These are phyloP conservation scores for Agroathelia rolfsii DNA, from an alignment of 1,284 basidiomycete species.

Conservation along the genomic window DNA sequence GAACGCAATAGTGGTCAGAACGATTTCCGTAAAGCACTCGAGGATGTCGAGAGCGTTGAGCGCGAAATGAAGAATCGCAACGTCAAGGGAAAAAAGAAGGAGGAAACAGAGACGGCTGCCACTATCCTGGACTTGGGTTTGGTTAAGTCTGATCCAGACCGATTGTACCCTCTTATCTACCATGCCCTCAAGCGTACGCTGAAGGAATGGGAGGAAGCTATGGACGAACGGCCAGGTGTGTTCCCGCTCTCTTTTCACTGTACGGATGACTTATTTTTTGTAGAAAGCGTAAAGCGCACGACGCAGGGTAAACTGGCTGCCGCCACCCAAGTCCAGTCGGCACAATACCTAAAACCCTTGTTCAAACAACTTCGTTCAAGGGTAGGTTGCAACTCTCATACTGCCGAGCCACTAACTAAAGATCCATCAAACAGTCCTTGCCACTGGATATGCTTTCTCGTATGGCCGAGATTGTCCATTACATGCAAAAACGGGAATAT, in stretches of 20 bases:
- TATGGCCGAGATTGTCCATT: slow-evolving; percentile 91
- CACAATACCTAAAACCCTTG: slow-evolving; percentile 92
- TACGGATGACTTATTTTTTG: too few relatives aligned
- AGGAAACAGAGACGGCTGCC: slow-evolving; percentile 36
- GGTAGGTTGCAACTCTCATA: slow-evolving; percentile 36
- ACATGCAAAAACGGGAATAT: slow-evolving; percentile 94
- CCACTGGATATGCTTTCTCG: slow-evolving; percentile 80
- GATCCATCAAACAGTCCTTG: slow-evolving; percentile 44
- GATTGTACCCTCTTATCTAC: slow-evolving; percentile 95
- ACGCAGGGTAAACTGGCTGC: slow-evolving; percentile 90
- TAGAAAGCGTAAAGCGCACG: slow-evolving; percentile 69
- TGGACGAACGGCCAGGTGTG: slow-evolving; percentile 84
- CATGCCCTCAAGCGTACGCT: slow-evolving; percentile 89
- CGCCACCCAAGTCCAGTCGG: slow-evolving; percentile 92
- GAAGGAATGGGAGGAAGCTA: slow-evolving; percentile 92
- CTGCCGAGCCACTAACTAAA: background rate
- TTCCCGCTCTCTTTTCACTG: slow-evolving; percentile 5
- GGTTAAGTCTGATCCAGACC: slow-evolving; percentile 90
- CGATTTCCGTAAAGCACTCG: slow-evolving; percentile 90
- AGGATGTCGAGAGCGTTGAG: slow-evolving; percentile 83
- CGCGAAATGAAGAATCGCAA: slow-evolving; percentile 54
- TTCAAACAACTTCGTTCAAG: slow-evolving; percentile 85
- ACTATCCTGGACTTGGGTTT: slow-evolving; percentile 70
- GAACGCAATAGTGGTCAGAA: slow-evolving; percentile 76
- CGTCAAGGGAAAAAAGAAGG: slow-evolving; percentile 57